Conservation (phyloP, 805 yeast species). For the Starmera dryadoides region DNA sequence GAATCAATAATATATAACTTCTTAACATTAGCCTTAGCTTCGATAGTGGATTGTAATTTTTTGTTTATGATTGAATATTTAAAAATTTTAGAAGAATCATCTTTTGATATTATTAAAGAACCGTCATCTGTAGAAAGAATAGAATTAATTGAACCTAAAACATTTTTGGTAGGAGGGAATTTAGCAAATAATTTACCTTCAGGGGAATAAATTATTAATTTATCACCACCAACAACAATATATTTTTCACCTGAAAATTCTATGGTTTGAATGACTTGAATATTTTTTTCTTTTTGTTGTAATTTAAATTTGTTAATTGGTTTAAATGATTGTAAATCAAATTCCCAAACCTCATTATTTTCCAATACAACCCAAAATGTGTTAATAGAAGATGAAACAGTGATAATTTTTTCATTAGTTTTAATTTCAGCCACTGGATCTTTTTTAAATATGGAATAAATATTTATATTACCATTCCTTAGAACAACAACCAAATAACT, state of each 20-base stretch:
- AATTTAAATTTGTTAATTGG: constrained; percentile 3
- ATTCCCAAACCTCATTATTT: constrained; percentile 13
- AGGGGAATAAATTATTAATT: not conserved
- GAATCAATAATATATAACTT: not conserved
- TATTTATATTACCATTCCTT: constrained; percentile 30
- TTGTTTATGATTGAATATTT: not conserved
- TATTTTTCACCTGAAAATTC: not conserved
- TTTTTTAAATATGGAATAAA: constrained; percentile 36
- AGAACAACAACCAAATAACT: constrained; percentile 26
- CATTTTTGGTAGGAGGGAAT: not conserved
- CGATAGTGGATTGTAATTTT: not conserved
- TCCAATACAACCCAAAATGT: constrained; percentile 20
- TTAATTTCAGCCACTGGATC: constrained; percentile 31
- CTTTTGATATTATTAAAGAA: not conserved
- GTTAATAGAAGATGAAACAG: constrained; percentile 18
- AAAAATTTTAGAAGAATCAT: not conserved
- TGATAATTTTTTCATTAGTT: constrained; percentile 17
- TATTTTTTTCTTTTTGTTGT: constrained; percentile 6
- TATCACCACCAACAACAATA: not conserved
- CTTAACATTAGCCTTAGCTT: not conserved
- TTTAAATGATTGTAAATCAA: constrained; percentile 11
- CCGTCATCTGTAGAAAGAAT: not conserved
- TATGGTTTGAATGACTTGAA: not conserved
- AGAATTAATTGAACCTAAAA: not conserved
- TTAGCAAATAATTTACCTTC: not conserved